Evolutionary conservation across 2,329 filamentous ascomycete genomes (phyloP).

Genomic region (Curvularia verruculosa): DNA sequence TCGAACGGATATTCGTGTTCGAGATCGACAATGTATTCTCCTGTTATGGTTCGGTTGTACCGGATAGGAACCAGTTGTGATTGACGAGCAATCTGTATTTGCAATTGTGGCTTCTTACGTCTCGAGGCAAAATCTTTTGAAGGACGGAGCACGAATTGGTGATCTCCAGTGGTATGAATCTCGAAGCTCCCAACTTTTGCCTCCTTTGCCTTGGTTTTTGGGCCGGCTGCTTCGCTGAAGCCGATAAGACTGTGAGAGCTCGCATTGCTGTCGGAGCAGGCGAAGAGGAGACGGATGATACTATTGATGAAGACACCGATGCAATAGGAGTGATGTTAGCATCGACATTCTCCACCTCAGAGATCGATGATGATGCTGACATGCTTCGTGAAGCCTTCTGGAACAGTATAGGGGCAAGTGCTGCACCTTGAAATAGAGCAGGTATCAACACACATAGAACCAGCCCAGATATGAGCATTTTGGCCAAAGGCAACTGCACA

Average conservation of each 20-base stretch:
- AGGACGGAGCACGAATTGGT: conserved; percentile 60
- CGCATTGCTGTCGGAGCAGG: conserved; percentile 15
- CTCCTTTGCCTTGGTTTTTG: conserved; percentile 19
- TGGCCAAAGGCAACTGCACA: conserved; percentile 4
- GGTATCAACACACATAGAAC: conserved; percentile 27
- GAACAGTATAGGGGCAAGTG: conserved; percentile 19
- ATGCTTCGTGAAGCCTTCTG: conserved; percentile 12
- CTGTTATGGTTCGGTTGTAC: conserved; percentile 58
- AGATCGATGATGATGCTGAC: conserved; percentile 7
- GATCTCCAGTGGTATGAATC: conserved; percentile 61
- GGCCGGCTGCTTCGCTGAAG: conserved; percentile 15
- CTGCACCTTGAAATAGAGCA: conserved; percentile 22
- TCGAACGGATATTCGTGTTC: conserved; percentile 58
- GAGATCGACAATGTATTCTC: conserved; percentile 59
- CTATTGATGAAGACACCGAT: conserved; percentile 7
- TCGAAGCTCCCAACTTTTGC: conserved; percentile 54
- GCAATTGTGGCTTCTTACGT: conserved; percentile 55
- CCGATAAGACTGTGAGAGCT: conserved; percentile 27
- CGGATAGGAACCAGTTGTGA: conserved; percentile 53
- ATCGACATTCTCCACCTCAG: conserved; percentile 4
- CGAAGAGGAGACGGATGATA: conserved; percentile 6
- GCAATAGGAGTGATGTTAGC: conserved; percentile 12
- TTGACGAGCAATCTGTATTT: conserved; percentile 57
- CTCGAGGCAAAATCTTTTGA: conserved; percentile 51
- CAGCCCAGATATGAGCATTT: conserved; percentile 19